Percentiles rank a stretch among this genome's conserved stretches.
Conservation (phyloP, 2,329 filamentous ascomycete genomes). For the Nemania serpens region DNA sequence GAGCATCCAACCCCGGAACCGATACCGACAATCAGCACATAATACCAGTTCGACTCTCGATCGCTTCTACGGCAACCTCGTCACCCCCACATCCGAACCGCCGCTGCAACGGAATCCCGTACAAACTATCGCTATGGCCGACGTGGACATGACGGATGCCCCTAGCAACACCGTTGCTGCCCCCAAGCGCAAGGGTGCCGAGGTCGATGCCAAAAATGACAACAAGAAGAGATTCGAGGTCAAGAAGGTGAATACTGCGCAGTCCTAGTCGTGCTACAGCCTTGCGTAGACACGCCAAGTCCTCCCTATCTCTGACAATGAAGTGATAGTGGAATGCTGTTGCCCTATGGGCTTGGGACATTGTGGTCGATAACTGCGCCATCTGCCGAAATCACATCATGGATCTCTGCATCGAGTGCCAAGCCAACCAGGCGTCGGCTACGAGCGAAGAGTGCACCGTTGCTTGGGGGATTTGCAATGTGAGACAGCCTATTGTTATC, state of each 20-base stretch:
- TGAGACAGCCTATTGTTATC: constrained; percentile 54
- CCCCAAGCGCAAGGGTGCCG: constrained; percentile 55
- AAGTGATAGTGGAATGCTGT: constrained; percentile 89
- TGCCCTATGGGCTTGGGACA: constrained; percentile 98
- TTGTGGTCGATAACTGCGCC: constrained; percentile 98
- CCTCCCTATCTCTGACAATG: constrained; percentile 23
- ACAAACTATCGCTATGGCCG: constrained; percentile 68
- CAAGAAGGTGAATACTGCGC: constrained; percentile 75
- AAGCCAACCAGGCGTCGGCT: constrained; percentile 96
- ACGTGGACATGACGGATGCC: constrained; percentile 96
- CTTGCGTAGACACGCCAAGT: background rate
- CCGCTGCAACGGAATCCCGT: background rate
- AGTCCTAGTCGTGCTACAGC: background rate
- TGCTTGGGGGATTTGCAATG: constrained; percentile 98
- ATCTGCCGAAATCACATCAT: constrained; percentile 99
- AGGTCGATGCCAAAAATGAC: constrained; percentile 60
- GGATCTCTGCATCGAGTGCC: constrained; percentile 98
- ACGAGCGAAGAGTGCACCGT: constrained; percentile 98
- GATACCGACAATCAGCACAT: constrained; percentile 1
- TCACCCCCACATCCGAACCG: background rate
- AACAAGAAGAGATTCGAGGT: constrained; percentile 97
- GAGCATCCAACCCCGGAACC: constrained; percentile 3
- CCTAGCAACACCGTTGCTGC: constrained; percentile 56
- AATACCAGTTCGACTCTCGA: too few relatives aligned
- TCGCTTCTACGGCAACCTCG: background rate